These are phyloP conservation scores for Phytophthora hybrid DNA, from an alignment of 352 stramenopile species.

Conservation along the genomic window DNA sequence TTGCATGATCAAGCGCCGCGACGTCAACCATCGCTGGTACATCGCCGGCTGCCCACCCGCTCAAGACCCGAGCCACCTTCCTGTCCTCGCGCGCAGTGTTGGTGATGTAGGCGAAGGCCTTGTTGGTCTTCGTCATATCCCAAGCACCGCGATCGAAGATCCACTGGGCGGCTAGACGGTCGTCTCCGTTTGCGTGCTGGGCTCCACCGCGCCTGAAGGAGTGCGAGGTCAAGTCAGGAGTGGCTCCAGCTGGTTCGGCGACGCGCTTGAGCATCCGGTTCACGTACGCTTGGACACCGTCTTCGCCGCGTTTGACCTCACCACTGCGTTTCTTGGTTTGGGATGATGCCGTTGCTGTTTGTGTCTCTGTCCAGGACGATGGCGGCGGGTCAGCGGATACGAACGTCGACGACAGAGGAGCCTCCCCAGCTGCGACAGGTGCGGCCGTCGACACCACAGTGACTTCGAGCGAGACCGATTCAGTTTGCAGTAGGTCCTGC, in stretches of 20 bases:
- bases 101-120: background rate
- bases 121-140: background rate
- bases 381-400: too few relatives aligned
- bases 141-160: background rate
- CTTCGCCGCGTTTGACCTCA: background rate
- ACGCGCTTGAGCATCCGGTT: background rate
- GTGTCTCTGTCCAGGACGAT: background rate
- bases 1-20: background rate
- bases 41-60: background rate
- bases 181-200: background rate
- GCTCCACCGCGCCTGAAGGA: background rate
- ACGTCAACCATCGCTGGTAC: background rate
- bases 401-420: background rate
- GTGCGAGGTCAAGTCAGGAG: background rate
- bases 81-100: background rate
- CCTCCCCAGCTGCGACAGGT: background rate
- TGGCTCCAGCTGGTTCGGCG: background rate
- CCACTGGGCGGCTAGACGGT: background rate
- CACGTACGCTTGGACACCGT: conserved; percentile 21
- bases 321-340: background rate
- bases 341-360: background rate
- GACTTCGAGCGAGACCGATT: background rate
- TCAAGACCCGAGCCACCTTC: background rate
- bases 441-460: background rate
- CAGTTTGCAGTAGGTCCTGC: background rate